A percentile compares a stretch with the other conserved stretches of the same genome.
phyloP scores from a whole-genome alignment of 306 rosid species.

The Quercus wislizeni region DNA sequence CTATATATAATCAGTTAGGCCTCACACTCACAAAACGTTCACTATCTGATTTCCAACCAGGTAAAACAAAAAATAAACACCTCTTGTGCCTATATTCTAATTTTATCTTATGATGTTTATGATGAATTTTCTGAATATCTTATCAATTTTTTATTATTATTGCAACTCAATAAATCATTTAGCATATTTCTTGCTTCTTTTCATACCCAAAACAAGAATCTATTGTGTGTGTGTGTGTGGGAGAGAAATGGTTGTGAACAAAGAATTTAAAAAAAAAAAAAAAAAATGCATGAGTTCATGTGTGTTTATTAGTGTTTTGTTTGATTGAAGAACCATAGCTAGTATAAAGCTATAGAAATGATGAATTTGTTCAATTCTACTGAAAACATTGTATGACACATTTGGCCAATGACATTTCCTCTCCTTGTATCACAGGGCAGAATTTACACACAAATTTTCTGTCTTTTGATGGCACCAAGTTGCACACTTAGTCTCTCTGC shows the following conservation, averaged over 20 bases:
- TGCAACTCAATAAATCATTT: neutral
- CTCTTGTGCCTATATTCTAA: neutral
- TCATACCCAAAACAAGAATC: too few species aligned
- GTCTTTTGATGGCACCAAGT: too few species aligned
- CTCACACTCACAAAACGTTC: too few species aligned
- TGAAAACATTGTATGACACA: neutral
- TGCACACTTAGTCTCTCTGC: too few species aligned
- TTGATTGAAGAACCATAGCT: neutral
- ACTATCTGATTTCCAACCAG: too few species aligned
- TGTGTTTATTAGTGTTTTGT: neutral
- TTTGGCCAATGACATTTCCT: neutral
- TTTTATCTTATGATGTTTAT: neutral
- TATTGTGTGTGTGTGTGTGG: too few species aligned
- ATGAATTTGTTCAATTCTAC: neutral
- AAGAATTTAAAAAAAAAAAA: too few species aligned
- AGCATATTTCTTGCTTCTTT: too few species aligned
- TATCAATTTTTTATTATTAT: neutral
- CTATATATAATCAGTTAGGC: too few species aligned
- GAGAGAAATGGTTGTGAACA: too few species aligned
- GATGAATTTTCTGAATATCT: neutral
- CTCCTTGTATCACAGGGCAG: neutral
- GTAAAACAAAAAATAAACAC: neutral
- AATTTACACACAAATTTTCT: too few species aligned
- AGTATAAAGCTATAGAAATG: neutral
- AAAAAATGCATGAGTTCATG: too few species aligned